Evolutionary conservation across 345 rosid genomes (phyloP), one percentile per base, ranked within the genome.

Genomic region (Rhodomyrtus tomentosa): DNA sequence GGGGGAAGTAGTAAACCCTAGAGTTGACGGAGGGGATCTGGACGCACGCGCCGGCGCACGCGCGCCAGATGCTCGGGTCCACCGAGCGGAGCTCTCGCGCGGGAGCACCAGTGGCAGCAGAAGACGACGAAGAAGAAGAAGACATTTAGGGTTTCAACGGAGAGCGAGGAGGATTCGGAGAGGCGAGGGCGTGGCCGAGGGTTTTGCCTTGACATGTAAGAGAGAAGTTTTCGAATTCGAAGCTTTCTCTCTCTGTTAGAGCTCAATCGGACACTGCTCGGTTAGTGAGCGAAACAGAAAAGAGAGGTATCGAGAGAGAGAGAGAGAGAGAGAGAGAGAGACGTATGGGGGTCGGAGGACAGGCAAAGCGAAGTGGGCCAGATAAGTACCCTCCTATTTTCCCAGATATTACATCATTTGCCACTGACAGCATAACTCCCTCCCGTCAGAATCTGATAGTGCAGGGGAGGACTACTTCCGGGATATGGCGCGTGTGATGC

Each of bases 1-100:
- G 95, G 25, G 98, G 95, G 86, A 96, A 96, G 88, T 94, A 96
- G 81, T 92, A 94, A 84, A 94, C 99, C 92, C 95, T 89, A 82
- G 98, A 91, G 68, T 89, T 80, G 24, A 93, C 51, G 5, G 91
- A 2, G 9, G 97, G 98, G 87, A 93, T 90, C 81, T 87, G 94
- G 15, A 93, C 92, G 42, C 92, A 89, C 42, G 93, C 87, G 3
- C 99, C 98, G 0, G 98, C 98, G 85, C 95, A 95, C 72, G 96
- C 92, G 1, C 94, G 92, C 99, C 99, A 96, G 92, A 94, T 89
- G 88, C 86, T 89, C 1, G 89, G 84, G 83, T 93, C 94, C 22
- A 96, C 93, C 42, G 52, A 85, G 83, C 94, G 87, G 82, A 58
- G 89, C 52, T 86, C 91, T 86, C 72, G 52, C 84, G 24, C 81